Base-by-base conservation (phyloP, 441 rosid species). In the Macaranga tanarius region DNA sequence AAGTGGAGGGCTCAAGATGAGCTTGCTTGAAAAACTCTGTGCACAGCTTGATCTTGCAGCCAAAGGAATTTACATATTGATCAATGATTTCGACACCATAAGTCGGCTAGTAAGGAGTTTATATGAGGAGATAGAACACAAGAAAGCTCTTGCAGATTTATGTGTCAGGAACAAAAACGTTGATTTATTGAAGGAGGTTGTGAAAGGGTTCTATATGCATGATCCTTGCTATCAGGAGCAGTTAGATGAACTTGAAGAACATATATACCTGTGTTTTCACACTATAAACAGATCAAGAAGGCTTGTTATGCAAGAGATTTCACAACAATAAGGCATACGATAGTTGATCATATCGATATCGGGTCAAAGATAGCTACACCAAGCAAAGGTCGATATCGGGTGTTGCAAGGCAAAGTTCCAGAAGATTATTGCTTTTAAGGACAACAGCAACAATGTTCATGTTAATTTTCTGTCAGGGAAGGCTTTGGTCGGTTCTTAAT, bases 261-360 rank as follows among this genome's bases (percentile, higher is more conserved):
- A 88, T 69, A 76, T 88, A 23, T 87, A 73, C 76, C 71, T 90
- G 72, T 90, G 92, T 80, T 87, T 88, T 71, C 90, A 88, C 78
- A 90, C 90, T 26, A 88, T 93, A n/a, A 89, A 92, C 74, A 85
- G 86, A 83, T 88, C 88, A 56, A 93, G 95, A 80, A 82, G 86
- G 84, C 83, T 82, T 52, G 82, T 90, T 59, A 71, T 86, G 47
- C 84, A 80, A 45, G 89, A 86, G 77, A 85, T 83, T 40, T 31
- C 73, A 25, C 59, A 55, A 34, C 59, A 66, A 25, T 54, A 25
- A 15, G 44, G 57, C 2, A 15, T 31, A 40, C 48, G 61, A 45
- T 67, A 50, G 58, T 60, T 63, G n/a, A 7, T 47, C n/a, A 11
- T 48, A 26, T 48, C 20, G n/a, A n/a, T 60, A 5, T 66, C 45